phyloP scores from a whole-genome alignment of 140 eudicot genomes.

The Cichorium intybus region DNA sequence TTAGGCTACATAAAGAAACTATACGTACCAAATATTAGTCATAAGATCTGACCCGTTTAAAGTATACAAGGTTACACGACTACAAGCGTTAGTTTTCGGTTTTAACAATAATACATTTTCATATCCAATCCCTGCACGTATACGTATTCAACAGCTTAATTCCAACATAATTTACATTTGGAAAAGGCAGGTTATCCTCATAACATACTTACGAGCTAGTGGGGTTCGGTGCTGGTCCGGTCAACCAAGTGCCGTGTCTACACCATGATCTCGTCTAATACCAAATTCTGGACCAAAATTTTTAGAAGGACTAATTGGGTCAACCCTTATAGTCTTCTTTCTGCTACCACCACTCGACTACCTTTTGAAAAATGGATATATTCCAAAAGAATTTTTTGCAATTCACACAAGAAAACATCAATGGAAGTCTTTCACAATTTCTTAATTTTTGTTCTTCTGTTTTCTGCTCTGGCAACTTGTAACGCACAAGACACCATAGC shows the following conservation, averaged over 20 bases:
- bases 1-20: too few species aligned
- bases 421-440: not conserved
- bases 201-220: not conserved
- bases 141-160: not conserved
- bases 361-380: slow-evolving; percentile 3
- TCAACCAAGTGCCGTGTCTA: not conserved
- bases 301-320: not conserved
- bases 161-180: not conserved
- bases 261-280: not conserved
- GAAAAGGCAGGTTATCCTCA: not conserved
- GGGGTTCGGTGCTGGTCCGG: not conserved
- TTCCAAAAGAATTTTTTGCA: not conserved
- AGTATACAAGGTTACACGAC: too few species aligned
- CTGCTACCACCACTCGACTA: not conserved
- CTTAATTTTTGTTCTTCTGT: not conserved
- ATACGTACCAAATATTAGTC: too few species aligned
- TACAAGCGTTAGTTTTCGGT: too few species aligned
- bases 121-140: too few species aligned
- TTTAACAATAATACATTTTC: too few species aligned
- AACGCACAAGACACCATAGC: slow-evolving; percentile 22
- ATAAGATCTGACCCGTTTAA: too few species aligned
- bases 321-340: not conserved
- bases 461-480: not conserved
- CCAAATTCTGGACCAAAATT: not conserved
- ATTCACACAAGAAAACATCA: not conserved